A percentile compares a stretch with the other conserved stretches of the same genome.
phyloP scores from a whole-genome alignment of 371 early-diverging fungal genomes.

The Gilbertella persicaria region DNA sequence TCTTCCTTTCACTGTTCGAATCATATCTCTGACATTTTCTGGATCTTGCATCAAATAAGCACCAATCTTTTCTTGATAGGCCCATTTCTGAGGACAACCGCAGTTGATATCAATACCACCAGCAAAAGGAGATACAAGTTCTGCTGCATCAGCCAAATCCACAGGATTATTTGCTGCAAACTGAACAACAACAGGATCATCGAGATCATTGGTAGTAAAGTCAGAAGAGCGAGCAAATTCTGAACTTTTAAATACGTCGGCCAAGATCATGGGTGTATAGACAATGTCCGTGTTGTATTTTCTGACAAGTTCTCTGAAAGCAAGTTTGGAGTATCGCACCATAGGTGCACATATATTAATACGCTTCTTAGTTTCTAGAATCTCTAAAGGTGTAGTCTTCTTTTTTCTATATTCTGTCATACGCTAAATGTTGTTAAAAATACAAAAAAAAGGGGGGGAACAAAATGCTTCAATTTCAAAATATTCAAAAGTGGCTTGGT shows the following conservation, averaged over 20 bases:
- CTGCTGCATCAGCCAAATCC: slow-evolving; percentile 86
- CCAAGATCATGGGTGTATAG: slow-evolving; percentile 98
- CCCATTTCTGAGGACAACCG: slow-evolving; percentile 91
- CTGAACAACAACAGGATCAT: slow-evolving; percentile 90
- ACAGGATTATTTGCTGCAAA: slow-evolving; percentile 86
- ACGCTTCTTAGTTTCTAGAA: slow-evolving; percentile 54
- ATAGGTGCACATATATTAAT: slow-evolving; percentile 92
- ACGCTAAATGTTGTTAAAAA: background rate
- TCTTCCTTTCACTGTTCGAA: slow-evolving; percentile 66
- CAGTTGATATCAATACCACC: slow-evolving; percentile 86
- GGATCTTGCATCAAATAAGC: slow-evolving; percentile 78
- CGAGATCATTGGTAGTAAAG: slow-evolving; percentile 74
- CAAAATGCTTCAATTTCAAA: too few species aligned
- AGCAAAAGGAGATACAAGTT: slow-evolving; percentile 79
- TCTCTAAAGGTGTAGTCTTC: slow-evolving; percentile 33
- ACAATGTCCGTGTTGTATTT: slow-evolving; percentile 91
- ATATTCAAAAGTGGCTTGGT: too few species aligned
- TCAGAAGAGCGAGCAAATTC: slow-evolving; percentile 80
- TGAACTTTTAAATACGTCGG: slow-evolving; percentile 89
- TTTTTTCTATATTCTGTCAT: slow-evolving; percentile 1
- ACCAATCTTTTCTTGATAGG: slow-evolving; percentile 80
- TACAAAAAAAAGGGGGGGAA: too few species aligned
- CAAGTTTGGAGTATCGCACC: slow-evolving; percentile 96
- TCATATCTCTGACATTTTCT: slow-evolving; percentile 82
- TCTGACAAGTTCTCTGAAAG: slow-evolving; percentile 89